Base-by-base conservation (phyloP, 2,329 filamentous ascomycete genomes). In the Epichloe gansuensis region DNA sequence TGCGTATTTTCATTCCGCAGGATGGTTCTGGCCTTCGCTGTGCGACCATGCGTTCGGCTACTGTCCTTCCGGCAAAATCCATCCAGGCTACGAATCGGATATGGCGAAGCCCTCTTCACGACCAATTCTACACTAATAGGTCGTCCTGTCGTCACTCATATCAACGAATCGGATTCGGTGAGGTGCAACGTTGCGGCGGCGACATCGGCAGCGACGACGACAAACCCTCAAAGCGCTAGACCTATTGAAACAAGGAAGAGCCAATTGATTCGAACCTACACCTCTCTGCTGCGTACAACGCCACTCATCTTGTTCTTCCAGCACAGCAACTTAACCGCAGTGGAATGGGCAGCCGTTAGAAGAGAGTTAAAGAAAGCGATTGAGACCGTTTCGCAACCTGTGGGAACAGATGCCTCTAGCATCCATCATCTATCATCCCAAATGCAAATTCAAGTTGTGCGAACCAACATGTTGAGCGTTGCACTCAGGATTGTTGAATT, bases 401-500 rank as follows among this genome's bases (percentile, higher is more conserved):
- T 51, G 11, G 45, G 23, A 47, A 21, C 55, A 28, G 46, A 53
- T 12, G 54, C 57, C 3, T 60, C 57, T 2, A 57, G 57, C 2
- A 66, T 72, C 28, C 57, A 71, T 23, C 68, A 78, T 35, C 65
- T 88, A 37, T 75, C 78, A n/a, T 70, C 78, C 2, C 71, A 74
- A 41, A 77, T 93, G 59, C 85, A 88, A 69, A 67, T 97, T 28
- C 85, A 94, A 67, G 87, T 95, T 28, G 74, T 98, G 52, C 85
- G 93, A 64, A 93, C 88, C 13, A 86, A 88, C 63, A 94, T 98
- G 64, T 88, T 98, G 65, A 83, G 85, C 59, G 82, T 88, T 17
- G 91, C 91, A 1, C 73, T 97, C 56, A 85, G 86, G 59, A 80
- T 97, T 50, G 83, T 91, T 56, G 91, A 97, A 65, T 94, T 90